Base-by-base conservation (phyloP, 1,284 basidiomycete species). In the Jaminaea rosea region DNA sequence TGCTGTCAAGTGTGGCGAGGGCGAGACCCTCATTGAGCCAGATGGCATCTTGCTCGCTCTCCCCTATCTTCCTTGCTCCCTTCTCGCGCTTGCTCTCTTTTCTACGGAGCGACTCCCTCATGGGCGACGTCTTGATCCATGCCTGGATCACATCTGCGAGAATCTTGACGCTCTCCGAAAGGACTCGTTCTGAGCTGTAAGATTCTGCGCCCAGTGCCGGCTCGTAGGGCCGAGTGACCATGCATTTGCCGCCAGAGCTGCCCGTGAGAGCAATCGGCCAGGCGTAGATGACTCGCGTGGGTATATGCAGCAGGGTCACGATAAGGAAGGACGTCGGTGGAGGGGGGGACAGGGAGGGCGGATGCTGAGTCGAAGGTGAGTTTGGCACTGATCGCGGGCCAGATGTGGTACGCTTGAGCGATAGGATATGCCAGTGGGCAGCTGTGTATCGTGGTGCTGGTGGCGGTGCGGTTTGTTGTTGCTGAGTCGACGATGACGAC, bases 11-110 rank as follows among this genome's bases (percentile, higher is more conserved):
- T 31, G 29, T 31, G 39, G 39, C 17, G 39, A 42, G 11, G 39
- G 39, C 39, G 19, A 42, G 39, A 6, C 39, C 39, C 19, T 42
- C 39, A 23, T 42, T 42, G 39, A 42, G 39, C 39, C 39, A 42
- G 39, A 42, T 42, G 19, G 39, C 39, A 24, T 42, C 39, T 42
- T 42, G 39, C 39, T 42, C 19, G 19, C 24, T 42, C 11, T 42
- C 39, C 11, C 39, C 39, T 11, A 42, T 17, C 19, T 42, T 42
- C 19, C 39, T n/a, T 24, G 11, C 23, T 2, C 39, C 39, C 39
- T 42, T 42, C 24, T 42, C 39, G 7, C 39, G 17, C 39, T 24
- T 17, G 23, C 39, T 42, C 39, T 42, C 39, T 23, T 23, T 42
- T 15, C 39, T 15, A 5, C 39, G 39, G 6, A 42, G 17, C 13